A percentile compares a stretch with the other conserved stretches of the same genome.
Evolutionary conservation across 768 basidiomycete species (phyloP).

Genomic region (Pulveroboletus sp.): DNA sequence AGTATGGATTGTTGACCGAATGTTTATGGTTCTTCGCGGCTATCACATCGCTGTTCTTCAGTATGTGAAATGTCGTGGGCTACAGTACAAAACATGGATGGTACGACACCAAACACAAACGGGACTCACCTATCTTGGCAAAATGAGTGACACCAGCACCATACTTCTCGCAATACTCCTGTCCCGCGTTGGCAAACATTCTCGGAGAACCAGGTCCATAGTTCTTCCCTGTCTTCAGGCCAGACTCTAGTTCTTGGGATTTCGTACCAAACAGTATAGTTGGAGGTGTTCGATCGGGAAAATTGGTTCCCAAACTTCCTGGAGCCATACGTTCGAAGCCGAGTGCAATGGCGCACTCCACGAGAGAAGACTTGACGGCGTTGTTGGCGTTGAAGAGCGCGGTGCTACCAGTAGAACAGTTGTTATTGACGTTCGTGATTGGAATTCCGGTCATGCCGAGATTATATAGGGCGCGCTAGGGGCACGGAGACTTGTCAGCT

Average conservation of each 20-base stretch:
- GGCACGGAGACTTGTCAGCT: not conserved
- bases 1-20: conserved; percentile 78
- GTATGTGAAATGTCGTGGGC: not conserved
- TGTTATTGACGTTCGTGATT: conserved; percentile 84
- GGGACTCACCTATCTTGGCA: conserved; percentile 64
- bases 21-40: conserved; percentile 84
- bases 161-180: conserved; percentile 74
- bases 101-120: not conserved
- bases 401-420: conserved; percentile 77
- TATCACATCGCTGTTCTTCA: conserved; percentile 23
- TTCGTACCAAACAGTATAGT: conserved; percentile 41
- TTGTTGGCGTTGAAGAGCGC: conserved; percentile 73
- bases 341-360: conserved; percentile 73
- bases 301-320: conserved; percentile 66
- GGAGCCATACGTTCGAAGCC: conserved; percentile 85
- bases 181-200: conserved; percentile 66
- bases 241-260: conserved; percentile 45
- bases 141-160: conserved; percentile 64
- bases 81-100: not conserved
- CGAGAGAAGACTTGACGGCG: conserved; percentile 62
- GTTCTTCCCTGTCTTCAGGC: conserved; percentile 46
- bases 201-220: conserved; percentile 66
- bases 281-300: conserved; percentile 49
- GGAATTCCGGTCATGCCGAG: conserved; percentile 82
- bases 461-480: conserved; percentile 71